phyloP scores from a whole-genome alignment of 805 yeast species.

The Suhomyces sp. region DNA sequence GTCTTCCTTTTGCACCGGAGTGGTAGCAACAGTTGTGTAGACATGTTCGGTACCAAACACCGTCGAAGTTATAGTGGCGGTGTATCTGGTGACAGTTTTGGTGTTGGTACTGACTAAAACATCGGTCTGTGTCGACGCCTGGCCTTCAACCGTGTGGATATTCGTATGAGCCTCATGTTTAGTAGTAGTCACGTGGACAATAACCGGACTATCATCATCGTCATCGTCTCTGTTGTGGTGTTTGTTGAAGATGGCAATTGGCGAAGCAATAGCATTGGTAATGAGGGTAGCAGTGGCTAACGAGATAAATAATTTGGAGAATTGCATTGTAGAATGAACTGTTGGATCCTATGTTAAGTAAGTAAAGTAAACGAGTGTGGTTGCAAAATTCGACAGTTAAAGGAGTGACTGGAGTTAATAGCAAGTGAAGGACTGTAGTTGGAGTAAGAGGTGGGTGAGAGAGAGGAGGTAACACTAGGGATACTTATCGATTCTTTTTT shows the following conservation, averaged over 20 bases:
- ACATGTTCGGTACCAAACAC: slow-evolving; percentile 38
- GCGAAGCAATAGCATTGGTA: slow-evolving; percentile 19
- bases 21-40: slow-evolving; percentile 33
- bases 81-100: slow-evolving; percentile 38
- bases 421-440: slow-evolving; percentile 16
- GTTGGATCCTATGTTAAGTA: slow-evolving; percentile 5
- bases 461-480: slow-evolving; percentile 9
- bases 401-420: slow-evolving; percentile 19
- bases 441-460: slow-evolving; percentile 9
- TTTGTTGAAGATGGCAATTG: slow-evolving; percentile 7
- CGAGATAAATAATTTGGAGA: slow-evolving; percentile 20
- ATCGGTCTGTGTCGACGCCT: slow-evolving; percentile 28
- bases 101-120: slow-evolving; percentile 29
- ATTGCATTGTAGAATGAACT: slow-evolving; percentile 19
- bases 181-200: slow-evolving; percentile 34
- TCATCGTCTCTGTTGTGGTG: slow-evolving; percentile 11
- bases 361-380: slow-evolving; percentile 4
- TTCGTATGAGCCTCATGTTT: slow-evolving; percentile 34
- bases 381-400: slow-evolving; percentile 5
- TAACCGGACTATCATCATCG: slow-evolving; percentile 25
- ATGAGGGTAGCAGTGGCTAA: slow-evolving; percentile 19
- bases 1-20: slow-evolving; percentile 24
- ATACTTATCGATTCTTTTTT: slow-evolving; percentile 4
- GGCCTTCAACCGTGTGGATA: slow-evolving; percentile 29
- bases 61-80: slow-evolving; percentile 43